Evolutionary conservation across 208 protist genomes (phyloP).

Genomic region (Acanthamoeba sp.): DNA sequence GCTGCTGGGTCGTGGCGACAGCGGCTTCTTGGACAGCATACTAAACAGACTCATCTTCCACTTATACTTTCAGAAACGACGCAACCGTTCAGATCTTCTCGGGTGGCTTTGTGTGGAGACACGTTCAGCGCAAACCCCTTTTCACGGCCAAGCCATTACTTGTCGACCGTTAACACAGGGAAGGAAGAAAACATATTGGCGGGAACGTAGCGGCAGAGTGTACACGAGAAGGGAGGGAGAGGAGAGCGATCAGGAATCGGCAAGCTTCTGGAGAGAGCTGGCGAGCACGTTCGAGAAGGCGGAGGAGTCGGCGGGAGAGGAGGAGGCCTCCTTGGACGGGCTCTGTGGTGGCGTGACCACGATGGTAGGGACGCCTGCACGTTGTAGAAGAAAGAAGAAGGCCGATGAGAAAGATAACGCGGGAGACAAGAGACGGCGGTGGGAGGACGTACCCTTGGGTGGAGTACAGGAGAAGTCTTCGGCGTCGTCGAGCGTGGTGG

Average conservation of each 20-base stretch:
- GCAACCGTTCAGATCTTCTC: too few relatives aligned
- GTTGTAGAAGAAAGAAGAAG: background rate
- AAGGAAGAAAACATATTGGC: too few relatives aligned
- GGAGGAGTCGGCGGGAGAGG: background rate
- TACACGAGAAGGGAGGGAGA: too few relatives aligned
- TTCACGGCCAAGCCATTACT: too few relatives aligned
- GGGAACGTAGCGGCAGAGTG: too few relatives aligned
- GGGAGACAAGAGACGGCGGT: background rate
- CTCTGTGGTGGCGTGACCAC: background rate
- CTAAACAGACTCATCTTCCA: constrained; percentile 17
- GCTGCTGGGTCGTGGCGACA: background rate
- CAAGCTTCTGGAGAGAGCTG: background rate
- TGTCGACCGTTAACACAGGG: too few relatives aligned
- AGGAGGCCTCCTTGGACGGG: background rate
- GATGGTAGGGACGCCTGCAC: background rate
- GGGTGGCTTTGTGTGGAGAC: too few relatives aligned
- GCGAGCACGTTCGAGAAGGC: background rate
- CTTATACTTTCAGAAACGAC: too few relatives aligned
- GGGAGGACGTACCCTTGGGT: background rate
- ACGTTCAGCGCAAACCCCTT: too few relatives aligned
- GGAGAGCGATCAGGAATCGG: too few relatives aligned
- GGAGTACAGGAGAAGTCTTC: background rate
- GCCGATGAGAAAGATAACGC: too few relatives aligned
- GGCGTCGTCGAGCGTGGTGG: background rate
- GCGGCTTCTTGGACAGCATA: constrained; percentile 18